phyloP scores from a whole-genome alignment of 352 stramenopile species.

The Blastocystis sp. region DNA sequence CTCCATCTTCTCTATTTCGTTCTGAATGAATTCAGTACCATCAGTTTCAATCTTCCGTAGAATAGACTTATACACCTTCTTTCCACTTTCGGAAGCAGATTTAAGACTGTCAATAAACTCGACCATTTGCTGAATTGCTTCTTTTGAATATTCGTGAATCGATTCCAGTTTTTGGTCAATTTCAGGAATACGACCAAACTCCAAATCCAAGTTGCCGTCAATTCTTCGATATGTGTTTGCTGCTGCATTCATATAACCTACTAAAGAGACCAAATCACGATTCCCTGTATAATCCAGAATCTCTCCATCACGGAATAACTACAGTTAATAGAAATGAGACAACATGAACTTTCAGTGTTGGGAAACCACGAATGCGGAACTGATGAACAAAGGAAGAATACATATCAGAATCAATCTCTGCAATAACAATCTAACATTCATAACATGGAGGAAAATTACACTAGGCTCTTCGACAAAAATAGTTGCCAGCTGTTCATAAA shows the following conservation, averaged over 20 bases:
- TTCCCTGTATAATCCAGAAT: constrained; percentile 9
- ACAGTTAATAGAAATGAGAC: background rate
- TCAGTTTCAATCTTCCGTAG: constrained; percentile 39
- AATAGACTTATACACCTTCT: constrained; percentile 50
- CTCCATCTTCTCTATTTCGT: background rate
- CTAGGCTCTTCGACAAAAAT: constrained; percentile 50
- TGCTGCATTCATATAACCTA: constrained; percentile 27
- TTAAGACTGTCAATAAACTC: background rate
- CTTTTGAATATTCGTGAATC: background rate
- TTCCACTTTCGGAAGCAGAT: background rate
- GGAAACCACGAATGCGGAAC: constrained; percentile 23
- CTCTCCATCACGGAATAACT: constrained; percentile 52
- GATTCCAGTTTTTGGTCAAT: constrained; percentile 5
- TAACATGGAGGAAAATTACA: background rate
- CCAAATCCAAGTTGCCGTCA: background rate
- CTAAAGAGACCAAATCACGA: constrained; percentile 23
- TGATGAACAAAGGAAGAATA: background rate
- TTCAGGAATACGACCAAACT: constrained; percentile 28
- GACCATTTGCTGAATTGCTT: background rate
- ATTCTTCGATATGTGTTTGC: background rate
- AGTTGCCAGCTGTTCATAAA: constrained; percentile 73
- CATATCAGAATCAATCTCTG: constrained; percentile 82
- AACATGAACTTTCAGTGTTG: constrained; percentile 30
- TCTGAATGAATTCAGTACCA: background rate
- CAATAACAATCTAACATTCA: constrained; percentile 78